These are phyloP conservation scores for Dioszegia hungarica DNA, from an alignment of 768 basidiomycete genomes.

Conservation along the genomic window DNA sequence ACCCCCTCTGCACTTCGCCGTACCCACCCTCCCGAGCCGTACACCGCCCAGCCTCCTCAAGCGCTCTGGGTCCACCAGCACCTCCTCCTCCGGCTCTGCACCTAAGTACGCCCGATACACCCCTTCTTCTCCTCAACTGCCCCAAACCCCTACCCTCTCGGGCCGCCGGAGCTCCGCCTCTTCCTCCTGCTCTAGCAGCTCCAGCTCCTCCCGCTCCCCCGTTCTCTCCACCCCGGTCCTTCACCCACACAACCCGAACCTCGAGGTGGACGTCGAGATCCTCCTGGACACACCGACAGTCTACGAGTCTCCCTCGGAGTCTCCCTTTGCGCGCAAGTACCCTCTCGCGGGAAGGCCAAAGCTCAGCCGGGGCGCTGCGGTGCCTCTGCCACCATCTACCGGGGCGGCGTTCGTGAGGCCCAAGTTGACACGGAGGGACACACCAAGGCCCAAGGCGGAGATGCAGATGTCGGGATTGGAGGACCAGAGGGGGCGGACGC, in stretches of 20 bases:
- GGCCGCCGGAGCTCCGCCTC: neutral
- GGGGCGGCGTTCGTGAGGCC: conserved; percentile 9
- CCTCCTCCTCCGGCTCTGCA: neutral
- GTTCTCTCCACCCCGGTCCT: conserved; percentile 2
- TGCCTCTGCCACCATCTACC: neutral
- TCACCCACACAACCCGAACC: neutral
- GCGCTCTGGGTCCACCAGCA: conserved; percentile 15
- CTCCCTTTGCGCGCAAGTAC: too few species aligned
- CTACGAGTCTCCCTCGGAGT: neutral
- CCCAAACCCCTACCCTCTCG: neutral
- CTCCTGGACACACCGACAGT: neutral
- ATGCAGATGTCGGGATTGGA: neutral
- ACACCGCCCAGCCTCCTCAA: conserved; percentile 35
- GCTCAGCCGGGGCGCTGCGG: conserved; percentile 4
- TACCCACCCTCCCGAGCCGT: conserved; percentile 14
- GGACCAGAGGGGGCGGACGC: neutral
- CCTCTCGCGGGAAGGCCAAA: too few species aligned
- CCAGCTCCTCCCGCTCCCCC: neutral
- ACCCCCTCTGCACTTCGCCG: conserved; percentile 27
- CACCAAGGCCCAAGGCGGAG: conserved; percentile 18
- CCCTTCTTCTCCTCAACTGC: neutral
- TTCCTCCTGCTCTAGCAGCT: neutral
- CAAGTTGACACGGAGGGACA: conserved; percentile 26
- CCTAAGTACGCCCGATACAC: neutral
- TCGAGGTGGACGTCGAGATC: conserved; percentile 2